Conservation (phyloP, 345 rosid genomes). For the Salix suchowensis region DNA sequence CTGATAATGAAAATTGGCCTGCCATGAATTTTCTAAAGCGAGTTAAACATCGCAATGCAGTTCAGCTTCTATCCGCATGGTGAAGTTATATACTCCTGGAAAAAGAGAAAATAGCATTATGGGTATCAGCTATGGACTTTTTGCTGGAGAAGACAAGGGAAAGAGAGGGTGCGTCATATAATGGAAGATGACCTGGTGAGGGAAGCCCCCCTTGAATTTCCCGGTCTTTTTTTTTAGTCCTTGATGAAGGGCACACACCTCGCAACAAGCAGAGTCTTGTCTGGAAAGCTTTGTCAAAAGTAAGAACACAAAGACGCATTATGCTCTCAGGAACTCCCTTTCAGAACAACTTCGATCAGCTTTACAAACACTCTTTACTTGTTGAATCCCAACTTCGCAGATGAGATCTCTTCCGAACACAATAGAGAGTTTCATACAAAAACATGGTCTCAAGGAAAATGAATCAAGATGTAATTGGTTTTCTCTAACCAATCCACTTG, state of each 20-base stretch:
- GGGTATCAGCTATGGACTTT: conserved; percentile 57
- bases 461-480: conserved; percentile 31
- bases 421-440: neutral
- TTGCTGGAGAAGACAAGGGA: conserved; percentile 35
- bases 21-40: conserved; percentile 23
- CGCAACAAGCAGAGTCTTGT: conserved; percentile 49
- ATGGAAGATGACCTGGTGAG: conserved; percentile 24
- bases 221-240: conserved; percentile 44
- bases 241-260: conserved; percentile 81
- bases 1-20: conserved; percentile 35
- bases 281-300: conserved; percentile 52
- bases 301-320: conserved; percentile 50
- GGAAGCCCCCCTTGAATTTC: conserved; percentile 38
- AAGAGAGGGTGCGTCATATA: conserved; percentile 1
- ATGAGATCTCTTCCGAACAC: neutral
- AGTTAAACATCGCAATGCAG: conserved; percentile 1
- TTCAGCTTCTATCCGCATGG: conserved; percentile 25
- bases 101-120: conserved; percentile 40
- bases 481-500: conserved; percentile 30
- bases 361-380: conserved; percentile 50
- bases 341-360: conserved; percentile 73
- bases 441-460: neutral
- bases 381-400: conserved; percentile 42
- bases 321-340: conserved; percentile 83
- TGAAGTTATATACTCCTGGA: conserved; percentile 68